Percentiles rank a stretch among this genome's conserved stretches.
Evolutionary conservation across 257 asterid species (phyloP).

Genomic region (Solanum habrochaites): DNA sequence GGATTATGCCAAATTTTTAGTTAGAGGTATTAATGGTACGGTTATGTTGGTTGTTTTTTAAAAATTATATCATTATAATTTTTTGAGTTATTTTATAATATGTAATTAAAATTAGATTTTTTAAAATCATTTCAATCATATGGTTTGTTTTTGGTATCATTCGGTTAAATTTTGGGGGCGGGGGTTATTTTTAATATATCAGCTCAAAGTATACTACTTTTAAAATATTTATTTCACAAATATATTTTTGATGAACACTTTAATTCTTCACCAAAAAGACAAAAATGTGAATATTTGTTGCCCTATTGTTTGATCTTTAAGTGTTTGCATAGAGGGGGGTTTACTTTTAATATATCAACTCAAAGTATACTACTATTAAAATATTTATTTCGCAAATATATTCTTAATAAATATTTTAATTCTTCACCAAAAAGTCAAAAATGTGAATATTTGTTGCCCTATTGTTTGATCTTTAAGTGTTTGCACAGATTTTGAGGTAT

Average conservation of each 20-base stretch:
- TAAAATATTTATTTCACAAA: too few species aligned
- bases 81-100: not conserved
- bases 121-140: too few species aligned
- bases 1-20: not conserved
- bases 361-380: too few species aligned
- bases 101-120: not conserved
- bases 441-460: not conserved
- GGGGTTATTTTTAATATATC: too few species aligned
- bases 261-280: too few species aligned
- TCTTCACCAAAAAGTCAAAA: not conserved
- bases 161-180: too few species aligned
- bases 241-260: not conserved
- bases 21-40: not conserved
- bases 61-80: too few species aligned
- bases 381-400: too few species aligned
- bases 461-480: not conserved
- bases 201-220: not conserved
- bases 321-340: too few species aligned
- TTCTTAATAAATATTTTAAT: too few species aligned
- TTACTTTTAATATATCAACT: not conserved
- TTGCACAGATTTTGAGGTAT: not conserved
- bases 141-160: not conserved
- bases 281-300: not conserved
- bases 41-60: too few species aligned
- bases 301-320: not conserved